Conservation (phyloP, 2,329 filamentous ascomycete species). For the Sclerotiophoma versabilis region DNA sequence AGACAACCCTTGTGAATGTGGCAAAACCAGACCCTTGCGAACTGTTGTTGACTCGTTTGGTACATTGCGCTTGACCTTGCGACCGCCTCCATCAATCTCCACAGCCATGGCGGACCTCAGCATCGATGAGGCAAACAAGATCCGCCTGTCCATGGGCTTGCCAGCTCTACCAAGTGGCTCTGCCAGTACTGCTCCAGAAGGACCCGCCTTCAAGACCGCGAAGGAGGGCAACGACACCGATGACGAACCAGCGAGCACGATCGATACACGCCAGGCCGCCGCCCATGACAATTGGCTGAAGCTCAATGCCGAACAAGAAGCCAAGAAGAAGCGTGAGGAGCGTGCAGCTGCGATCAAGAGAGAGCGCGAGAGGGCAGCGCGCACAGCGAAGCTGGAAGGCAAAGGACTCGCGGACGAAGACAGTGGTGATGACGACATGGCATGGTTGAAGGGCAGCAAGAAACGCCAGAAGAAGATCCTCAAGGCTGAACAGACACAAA, state of each 20-base stretch:
- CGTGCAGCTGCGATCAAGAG: conserved; percentile 84
- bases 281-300: conserved; percentile 78
- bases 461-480: conserved; percentile 93
- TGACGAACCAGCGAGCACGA: conserved; percentile 78
- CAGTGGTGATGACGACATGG: conserved; percentile 74
- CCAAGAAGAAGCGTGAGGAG: conserved; percentile 80
- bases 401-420: conserved; percentile 83
- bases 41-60: no score
- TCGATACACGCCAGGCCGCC: conserved; percentile 79
- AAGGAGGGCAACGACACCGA: conserved; percentile 62
- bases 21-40: no score
- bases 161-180: conserved; percentile 87
- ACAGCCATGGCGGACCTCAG: conserved; percentile 43
- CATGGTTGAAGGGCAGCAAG: conserved; percentile 89
- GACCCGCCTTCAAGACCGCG: conserved; percentile 63
- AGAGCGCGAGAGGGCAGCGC: conserved; percentile 82
- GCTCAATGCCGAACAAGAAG: conserved; percentile 70
- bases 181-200: conserved; percentile 56
- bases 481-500: conserved; percentile 71
- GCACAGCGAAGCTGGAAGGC: conserved; percentile 78
- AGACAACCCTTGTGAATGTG: no score
- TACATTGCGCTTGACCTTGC: background rate
- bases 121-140: conserved; percentile 93
- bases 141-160: conserved; percentile 87
- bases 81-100: background rate